These are phyloP conservation scores for Yamadazyma triangularis DNA, from an alignment of 1,139 yeast genomes.

Conservation along the genomic window DNA sequence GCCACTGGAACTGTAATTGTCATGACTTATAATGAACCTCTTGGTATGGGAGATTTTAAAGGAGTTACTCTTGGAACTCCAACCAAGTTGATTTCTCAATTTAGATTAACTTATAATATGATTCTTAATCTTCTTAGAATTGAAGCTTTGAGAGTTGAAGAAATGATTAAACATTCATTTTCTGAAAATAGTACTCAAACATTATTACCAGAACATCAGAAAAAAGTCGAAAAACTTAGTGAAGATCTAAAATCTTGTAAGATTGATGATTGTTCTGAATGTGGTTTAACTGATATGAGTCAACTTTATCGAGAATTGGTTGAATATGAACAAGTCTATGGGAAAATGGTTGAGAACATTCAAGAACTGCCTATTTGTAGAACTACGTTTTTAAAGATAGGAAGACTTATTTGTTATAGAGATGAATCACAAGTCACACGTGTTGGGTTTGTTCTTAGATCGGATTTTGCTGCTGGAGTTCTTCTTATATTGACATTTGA, in stretches of 20 bases:
- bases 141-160: conserved; percentile 92
- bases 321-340: conserved; percentile 40
- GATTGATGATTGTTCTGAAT: conserved; percentile 34
- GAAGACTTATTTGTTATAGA: conserved; percentile 59
- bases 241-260: conserved; percentile 38
- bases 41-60: conserved; percentile 58
- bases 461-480: conserved; percentile 23
- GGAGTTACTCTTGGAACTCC: conserved; percentile 84
- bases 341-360: conserved; percentile 44
- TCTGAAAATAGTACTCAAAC: conserved; percentile 89
- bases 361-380: conserved; percentile 44
- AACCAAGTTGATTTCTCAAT: conserved; percentile 85
- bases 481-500: conserved; percentile 40
- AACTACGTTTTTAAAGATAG: conserved; percentile 43
- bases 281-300: conserved; percentile 37
- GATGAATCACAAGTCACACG: conserved; percentile 38
- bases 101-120: conserved; percentile 93
- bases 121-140: conserved; percentile 84
- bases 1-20: conserved; percentile 93
- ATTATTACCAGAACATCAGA: conserved; percentile 80
- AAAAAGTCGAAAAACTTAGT: conserved; percentile 51
- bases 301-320: conserved; percentile 41
- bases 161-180: conserved; percentile 94
- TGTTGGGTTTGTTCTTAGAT: conserved; percentile 53
- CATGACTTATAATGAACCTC: conserved; percentile 76